Conservation (phyloP, 75 land plant genomes). For the Ceratopteris richardii region DNA sequence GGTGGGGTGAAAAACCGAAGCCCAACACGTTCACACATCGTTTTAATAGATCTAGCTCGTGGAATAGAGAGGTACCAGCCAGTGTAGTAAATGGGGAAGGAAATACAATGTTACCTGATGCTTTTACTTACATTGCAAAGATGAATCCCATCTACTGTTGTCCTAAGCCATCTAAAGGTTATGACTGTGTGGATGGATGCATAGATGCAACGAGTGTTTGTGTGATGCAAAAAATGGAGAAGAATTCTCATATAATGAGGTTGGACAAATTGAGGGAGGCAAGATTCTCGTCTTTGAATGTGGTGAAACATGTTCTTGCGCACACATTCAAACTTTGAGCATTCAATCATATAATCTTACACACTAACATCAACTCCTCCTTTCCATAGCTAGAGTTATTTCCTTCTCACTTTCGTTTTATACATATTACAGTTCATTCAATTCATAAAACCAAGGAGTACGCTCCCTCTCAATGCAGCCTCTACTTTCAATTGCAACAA, state of each 20-base stretch:
- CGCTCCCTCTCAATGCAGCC: too few species aligned
- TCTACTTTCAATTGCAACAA: too few species aligned
- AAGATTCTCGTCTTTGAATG: constrained; percentile 63
- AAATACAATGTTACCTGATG: constrained; percentile 27
- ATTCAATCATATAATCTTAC: too few species aligned
- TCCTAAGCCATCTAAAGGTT: constrained; percentile 20
- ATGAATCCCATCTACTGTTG: constrained; percentile 25
- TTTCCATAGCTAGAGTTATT: too few species aligned
- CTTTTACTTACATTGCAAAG: constrained; percentile 33
- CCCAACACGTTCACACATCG: constrained; percentile 24
- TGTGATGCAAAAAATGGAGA: constrained; percentile 53
- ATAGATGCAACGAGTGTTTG: constrained; percentile 12
- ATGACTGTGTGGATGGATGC: constrained; percentile 40
- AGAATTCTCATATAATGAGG: constrained; percentile 52
- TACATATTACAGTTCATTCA: too few species aligned
- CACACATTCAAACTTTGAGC: too few species aligned
- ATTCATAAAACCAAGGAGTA: too few species aligned
- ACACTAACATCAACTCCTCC: too few species aligned
- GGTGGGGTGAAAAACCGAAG: constrained; percentile 26
- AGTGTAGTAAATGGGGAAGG: constrained; percentile 56
- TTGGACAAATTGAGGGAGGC: constrained; percentile 41
- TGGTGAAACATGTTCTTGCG: constrained; percentile 46
- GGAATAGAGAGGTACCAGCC: constrained; percentile 40
- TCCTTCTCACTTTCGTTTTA: too few species aligned
- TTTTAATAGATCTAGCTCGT: constrained; percentile 42